phyloP scores from a whole-genome alignment of 1,139 yeast species.

The Blastobotrys proliferans region DNA sequence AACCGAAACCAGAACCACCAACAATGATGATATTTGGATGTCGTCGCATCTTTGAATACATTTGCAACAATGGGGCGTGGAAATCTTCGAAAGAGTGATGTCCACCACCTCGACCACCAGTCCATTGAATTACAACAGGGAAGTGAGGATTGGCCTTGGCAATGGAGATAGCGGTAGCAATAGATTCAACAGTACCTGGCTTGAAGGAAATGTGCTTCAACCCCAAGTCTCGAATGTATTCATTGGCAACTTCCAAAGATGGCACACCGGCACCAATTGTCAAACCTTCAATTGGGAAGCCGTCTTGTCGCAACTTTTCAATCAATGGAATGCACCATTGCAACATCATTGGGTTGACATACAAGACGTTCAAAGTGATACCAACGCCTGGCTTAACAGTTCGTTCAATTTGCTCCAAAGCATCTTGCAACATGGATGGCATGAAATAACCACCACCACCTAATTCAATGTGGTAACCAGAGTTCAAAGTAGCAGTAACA shows the following conservation, averaged over 20 bases:
- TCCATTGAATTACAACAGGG: constrained; percentile 98
- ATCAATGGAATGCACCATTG: constrained; percentile 99
- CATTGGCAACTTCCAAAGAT: constrained; percentile 93
- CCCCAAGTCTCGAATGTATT: constrained; percentile 88
- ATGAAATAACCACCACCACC: constrained; percentile 98
- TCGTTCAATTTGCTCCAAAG: constrained; percentile 61
- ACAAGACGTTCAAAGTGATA: constrained; percentile 84
- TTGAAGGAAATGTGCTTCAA: constrained; percentile 91
- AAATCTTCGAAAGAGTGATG: constrained; percentile 98
- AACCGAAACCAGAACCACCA: constrained; percentile 98
- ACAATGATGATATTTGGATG: constrained; percentile 81
- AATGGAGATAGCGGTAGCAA: constrained; percentile 77
- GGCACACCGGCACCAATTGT: constrained; percentile 99
- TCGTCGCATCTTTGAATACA: constrained; percentile 93
- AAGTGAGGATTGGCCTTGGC: constrained; percentile 94
- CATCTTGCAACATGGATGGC: constrained; percentile 64
- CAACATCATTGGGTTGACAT: constrained; percentile 94
- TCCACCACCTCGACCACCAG: constrained; percentile 99
- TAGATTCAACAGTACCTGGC: constrained; percentile 96
- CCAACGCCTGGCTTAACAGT: constrained; percentile 77
- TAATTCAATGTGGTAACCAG: constrained; percentile 95
- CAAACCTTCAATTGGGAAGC: constrained; percentile 93
- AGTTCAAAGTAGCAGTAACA: constrained; percentile 86
- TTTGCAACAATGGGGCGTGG: constrained; percentile 95
- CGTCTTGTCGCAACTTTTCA: constrained; percentile 79